Percentiles rank a stretch among this genome's conserved stretches.
Conservation (phyloP, 2,329 filamentous ascomycete genomes). For the Epichloe gansuensis region DNA sequence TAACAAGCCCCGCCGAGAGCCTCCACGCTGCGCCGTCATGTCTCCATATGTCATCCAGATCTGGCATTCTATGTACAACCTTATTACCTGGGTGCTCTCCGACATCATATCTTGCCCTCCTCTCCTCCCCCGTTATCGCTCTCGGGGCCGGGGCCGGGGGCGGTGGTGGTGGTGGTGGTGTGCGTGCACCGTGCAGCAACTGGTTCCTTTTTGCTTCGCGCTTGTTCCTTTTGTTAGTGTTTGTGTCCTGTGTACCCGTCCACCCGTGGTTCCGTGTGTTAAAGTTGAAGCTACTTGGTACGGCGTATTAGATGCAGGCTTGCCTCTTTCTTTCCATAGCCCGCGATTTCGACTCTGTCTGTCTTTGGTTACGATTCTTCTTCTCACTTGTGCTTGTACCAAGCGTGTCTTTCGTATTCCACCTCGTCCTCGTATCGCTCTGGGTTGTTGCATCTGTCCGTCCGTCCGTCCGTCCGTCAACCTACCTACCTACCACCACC, state of each 20-base stretch:
- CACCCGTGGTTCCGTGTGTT: not conserved
- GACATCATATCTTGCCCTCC: not conserved
- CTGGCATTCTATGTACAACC: not conserved
- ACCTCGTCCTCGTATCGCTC: too few relatives aligned
- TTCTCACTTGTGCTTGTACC: not conserved
- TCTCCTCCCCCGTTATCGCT: slow-evolving; percentile 3
- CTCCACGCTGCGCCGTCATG: not conserved
- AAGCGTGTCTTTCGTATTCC: too few relatives aligned
- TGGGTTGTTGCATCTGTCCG: too few relatives aligned
- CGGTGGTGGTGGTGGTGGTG: not conserved
- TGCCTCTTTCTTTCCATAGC: not conserved
- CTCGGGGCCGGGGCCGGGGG: not conserved
- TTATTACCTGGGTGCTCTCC: not conserved
- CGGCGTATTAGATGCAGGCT: not conserved
- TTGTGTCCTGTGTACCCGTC: not conserved
- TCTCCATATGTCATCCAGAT: slow-evolving; percentile 1
- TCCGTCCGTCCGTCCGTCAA: too few relatives aligned
- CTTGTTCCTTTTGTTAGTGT: not conserved
- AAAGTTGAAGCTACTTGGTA: too few relatives aligned
- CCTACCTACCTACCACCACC: too few relatives aligned
- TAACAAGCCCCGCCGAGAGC: not conserved
- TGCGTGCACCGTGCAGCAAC: not conserved
- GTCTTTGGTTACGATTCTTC: not conserved
- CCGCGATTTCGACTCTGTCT: not conserved
- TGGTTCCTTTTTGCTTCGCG: not conserved